Percentiles rank a stretch among this genome's conserved stretches.
These are phyloP conservation scores for Colletotrichum horii DNA, from an alignment of 2,329 filamentous ascomycete genomes.

Conservation along the genomic window DNA sequence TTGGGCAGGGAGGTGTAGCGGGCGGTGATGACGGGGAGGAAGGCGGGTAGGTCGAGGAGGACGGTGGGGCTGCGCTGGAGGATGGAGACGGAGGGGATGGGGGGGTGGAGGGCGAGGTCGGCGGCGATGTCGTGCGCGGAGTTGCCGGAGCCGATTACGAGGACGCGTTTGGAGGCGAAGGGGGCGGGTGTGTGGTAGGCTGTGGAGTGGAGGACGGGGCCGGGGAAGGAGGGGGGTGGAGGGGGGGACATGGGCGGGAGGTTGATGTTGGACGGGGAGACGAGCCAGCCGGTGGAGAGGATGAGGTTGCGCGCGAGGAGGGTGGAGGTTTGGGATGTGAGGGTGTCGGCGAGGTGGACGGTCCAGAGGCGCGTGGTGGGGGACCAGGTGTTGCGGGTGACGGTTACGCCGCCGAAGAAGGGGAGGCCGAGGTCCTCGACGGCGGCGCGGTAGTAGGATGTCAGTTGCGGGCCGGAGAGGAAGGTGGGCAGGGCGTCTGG, in stretches of 20 bases:
- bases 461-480: background rate
- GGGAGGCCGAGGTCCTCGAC: background rate
- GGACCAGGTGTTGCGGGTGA: background rate
- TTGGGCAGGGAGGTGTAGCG: constrained; percentile 41
- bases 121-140: constrained; percentile 56
- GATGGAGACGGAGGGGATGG: constrained; percentile 53
- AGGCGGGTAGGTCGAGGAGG: constrained; percentile 46
- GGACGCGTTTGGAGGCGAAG: constrained; percentile 41
- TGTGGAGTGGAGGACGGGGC: constrained; percentile 46
- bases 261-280: constrained; percentile 26
- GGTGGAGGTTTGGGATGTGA: too few relatives aligned
- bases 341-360: background rate
- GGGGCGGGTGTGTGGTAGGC: constrained; percentile 41
- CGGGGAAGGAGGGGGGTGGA: constrained; percentile 38
- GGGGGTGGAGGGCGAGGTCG: constrained; percentile 48
- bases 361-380: too few relatives aligned
- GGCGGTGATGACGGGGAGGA: constrained; percentile 43
- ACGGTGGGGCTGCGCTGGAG: constrained; percentile 57
- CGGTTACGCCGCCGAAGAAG: constrained; percentile 4
- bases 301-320: constrained; percentile 45
- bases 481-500: background rate
- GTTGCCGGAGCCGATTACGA: constrained; percentile 54
- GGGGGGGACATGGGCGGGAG: background rate
- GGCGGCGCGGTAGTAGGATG: background rate
- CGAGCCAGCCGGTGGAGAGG: constrained; percentile 48